Evolutionary conservation across 2,329 filamentous ascomycete genomes (phyloP).

Genomic region (Calonectria montana): DNA sequence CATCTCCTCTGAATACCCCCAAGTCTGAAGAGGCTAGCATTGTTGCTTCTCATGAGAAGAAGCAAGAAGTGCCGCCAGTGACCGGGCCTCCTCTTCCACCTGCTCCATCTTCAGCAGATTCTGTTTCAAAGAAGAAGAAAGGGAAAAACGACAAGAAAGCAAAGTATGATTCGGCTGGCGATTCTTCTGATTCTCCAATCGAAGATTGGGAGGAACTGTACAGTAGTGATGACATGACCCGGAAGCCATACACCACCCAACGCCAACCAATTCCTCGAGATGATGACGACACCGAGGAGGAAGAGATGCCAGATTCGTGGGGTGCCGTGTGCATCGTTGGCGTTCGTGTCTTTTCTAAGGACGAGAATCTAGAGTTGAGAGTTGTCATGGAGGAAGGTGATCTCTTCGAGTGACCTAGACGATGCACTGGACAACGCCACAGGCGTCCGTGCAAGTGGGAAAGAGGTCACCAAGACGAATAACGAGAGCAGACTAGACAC

Average conservation of each 20-base stretch:
- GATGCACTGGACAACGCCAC: conserved; percentile 67
- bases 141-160: too few species aligned
- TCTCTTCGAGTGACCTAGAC: conserved; percentile 65
- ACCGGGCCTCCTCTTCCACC: conserved; percentile 38
- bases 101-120: conserved; percentile 20
- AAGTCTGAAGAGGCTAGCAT: conserved; percentile 44
- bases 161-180: conserved; percentile 59
- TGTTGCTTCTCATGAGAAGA: conserved; percentile 39
- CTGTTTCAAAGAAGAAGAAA: too few species aligned
- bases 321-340: conserved; percentile 72
- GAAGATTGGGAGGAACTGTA: conserved; percentile 70
- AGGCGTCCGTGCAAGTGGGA: conserved; percentile 52
- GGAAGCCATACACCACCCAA: conserved; percentile 58
- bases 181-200: conserved; percentile 70
- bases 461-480: conserved; percentile 24
- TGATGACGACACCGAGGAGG: conserved; percentile 66
- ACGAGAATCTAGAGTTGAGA: conserved; percentile 64
- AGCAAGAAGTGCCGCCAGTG: conserved; percentile 49
- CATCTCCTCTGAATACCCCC: conserved; percentile 47
- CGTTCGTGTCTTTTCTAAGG: conserved; percentile 70
- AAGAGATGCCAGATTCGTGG: conserved; percentile 68
- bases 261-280: conserved; percentile 48
- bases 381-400: conserved; percentile 67
- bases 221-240: conserved; percentile 67
- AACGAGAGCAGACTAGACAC: conserved; percentile 10